These are phyloP conservation scores for Tulasnella sp. DNA, from an alignment of 768 basidiomycete species.

Conservation along the genomic window DNA sequence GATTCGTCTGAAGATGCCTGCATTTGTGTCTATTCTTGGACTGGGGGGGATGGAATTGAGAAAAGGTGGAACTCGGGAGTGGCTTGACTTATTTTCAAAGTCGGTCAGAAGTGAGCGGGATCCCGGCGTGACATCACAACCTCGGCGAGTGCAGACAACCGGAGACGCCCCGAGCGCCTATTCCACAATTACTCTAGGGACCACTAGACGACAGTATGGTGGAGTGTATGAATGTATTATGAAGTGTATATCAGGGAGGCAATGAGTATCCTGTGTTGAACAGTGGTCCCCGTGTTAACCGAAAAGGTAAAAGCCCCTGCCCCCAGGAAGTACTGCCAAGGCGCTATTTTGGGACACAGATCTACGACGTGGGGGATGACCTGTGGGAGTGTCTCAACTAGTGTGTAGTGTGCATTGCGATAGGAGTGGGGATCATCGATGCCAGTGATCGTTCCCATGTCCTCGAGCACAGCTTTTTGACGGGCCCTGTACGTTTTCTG, in stretches of 20 bases:
- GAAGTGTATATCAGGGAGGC: no score
- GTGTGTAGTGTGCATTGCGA: background rate
- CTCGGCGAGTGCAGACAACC: no score
- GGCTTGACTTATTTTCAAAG: background rate
- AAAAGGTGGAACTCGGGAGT: background rate
- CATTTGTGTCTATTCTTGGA: background rate
- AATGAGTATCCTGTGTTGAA: no score
- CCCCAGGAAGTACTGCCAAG: no score
- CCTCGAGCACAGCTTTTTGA: background rate
- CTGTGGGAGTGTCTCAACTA: background rate
- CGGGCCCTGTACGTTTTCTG: background rate
- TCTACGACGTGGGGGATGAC: background rate
- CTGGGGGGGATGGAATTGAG: background rate
- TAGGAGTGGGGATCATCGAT: background rate
- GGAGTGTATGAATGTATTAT: no score
- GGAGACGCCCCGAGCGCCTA: background rate
- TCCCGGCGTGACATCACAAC: background rate
- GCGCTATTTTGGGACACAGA: background rate
- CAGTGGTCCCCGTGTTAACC: no score
- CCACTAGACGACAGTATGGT: no score
- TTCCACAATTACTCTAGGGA: background rate
- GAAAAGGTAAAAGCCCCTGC: no score
- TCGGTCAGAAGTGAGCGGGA: background rate
- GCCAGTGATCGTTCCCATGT: background rate
- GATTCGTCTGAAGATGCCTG: conserved; percentile 45